These are phyloP conservation scores for Fusarium sp. DNA, from an alignment of 2,329 filamentous ascomycete species.

Conservation along the genomic window DNA sequence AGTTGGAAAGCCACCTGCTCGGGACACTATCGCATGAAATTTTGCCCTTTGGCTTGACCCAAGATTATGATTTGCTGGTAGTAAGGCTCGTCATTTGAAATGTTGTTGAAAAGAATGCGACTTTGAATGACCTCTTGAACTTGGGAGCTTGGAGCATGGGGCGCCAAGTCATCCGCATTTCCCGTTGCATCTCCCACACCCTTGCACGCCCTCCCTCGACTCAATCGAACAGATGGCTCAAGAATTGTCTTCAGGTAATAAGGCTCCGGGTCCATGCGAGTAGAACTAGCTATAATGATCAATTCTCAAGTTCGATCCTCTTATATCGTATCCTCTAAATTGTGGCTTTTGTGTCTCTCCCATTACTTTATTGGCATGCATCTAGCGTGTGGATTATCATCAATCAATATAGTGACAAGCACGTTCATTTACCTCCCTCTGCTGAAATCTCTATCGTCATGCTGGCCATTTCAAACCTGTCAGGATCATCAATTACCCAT, in stretches of 20 bases:
- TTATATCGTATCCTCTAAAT: slow-evolving; percentile 5
- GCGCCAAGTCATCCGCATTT: slow-evolving; percentile 49
- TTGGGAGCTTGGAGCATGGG: slow-evolving; percentile 37
- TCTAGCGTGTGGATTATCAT: slow-evolving; percentile 13
- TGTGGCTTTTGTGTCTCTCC: slow-evolving; percentile 15
- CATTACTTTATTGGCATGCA: background rate
- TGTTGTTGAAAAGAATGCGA: slow-evolving; percentile 23
- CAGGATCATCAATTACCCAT: slow-evolving; percentile 38
- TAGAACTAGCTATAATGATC: slow-evolving; percentile 9
- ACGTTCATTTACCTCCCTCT: slow-evolving; percentile 19
- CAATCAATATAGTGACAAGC: slow-evolving; percentile 17
- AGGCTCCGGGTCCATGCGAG: slow-evolving; percentile 19
- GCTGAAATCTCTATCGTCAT: slow-evolving; percentile 27
- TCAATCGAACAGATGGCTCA: slow-evolving; percentile 27
- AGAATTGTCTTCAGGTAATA: slow-evolving; percentile 23
- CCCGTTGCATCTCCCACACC: slow-evolving; percentile 45
- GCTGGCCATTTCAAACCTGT: slow-evolving; percentile 21
- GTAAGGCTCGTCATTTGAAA: background rate
- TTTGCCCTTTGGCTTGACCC: background rate
- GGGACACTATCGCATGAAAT: background rate
- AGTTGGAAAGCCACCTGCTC: slow-evolving; percentile 6
- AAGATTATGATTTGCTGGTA: slow-evolving; percentile 1
- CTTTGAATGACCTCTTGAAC: slow-evolving; percentile 23
- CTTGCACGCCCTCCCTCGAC: slow-evolving; percentile 45
- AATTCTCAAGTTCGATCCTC: background rate